Conservation (phyloP, 768 basidiomycete species). For the Infundibulicybe gibba region DNA sequence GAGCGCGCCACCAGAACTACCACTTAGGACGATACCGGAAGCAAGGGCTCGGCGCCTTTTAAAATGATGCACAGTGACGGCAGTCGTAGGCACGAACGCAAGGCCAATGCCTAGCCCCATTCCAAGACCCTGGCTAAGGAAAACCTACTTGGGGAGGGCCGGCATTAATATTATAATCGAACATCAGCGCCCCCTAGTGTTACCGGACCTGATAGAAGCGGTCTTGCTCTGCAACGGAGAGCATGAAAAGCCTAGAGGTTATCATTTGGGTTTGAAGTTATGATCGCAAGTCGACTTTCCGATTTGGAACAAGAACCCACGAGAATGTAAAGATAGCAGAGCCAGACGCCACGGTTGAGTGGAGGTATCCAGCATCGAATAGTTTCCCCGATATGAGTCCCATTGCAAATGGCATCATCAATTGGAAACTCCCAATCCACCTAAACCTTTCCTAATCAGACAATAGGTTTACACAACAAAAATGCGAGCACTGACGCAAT, state of each 20-base stretch:
- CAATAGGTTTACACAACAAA: no score
- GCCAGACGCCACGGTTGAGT: constrained; percentile 34
- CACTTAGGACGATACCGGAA: constrained; percentile 53
- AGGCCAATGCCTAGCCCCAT: constrained; percentile 55
- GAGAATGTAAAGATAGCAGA: constrained; percentile 38
- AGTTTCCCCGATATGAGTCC: constrained; percentile 40
- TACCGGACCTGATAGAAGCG: constrained; percentile 38
- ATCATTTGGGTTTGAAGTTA: no score
- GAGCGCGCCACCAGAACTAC: constrained; percentile 28
- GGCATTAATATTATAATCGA: no score
- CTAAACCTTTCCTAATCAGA: constrained; percentile 11
- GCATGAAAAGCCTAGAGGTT: constrained; percentile 39
- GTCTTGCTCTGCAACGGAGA: constrained; percentile 43
- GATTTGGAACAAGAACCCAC: no score
- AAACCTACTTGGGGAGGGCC: constrained; percentile 18
- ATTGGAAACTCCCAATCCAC: constrained; percentile 50
- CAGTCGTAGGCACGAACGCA: constrained; percentile 49
- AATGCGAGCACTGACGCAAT: constrained; percentile 4
- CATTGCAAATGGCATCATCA: constrained; percentile 43
- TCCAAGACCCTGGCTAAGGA: constrained; percentile 53
- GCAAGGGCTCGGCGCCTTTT: constrained; percentile 42
- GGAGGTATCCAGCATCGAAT: constrained; percentile 50
- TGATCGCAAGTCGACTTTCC: no score
- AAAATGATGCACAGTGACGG: constrained; percentile 55
- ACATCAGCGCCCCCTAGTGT: no score